Evolutionary conservation across 768 basidiomycete species (phyloP).

Genomic region (Chalciporus sphaerocephalus): DNA sequence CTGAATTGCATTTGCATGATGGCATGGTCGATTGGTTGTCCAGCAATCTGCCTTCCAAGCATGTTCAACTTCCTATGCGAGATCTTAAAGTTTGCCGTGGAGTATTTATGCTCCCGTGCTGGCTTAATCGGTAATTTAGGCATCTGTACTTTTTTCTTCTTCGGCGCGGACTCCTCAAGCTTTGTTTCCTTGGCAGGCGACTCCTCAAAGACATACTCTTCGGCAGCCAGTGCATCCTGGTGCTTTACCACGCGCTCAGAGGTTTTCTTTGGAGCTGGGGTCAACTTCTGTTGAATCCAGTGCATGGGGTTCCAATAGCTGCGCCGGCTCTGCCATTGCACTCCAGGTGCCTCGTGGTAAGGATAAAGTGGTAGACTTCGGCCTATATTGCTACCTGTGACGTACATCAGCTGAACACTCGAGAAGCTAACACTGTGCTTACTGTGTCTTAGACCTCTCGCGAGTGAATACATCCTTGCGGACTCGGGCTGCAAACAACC

Average conservation of each 20-base stretch:
- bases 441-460: conserved; percentile 25
- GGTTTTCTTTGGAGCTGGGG: conserved; percentile 42
- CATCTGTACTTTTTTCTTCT: conserved; percentile 19
- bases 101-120: conserved; percentile 75
- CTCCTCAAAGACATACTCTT: conserved; percentile 44
- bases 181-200: conserved; percentile 15
- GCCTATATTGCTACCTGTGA: conserved; percentile 12
- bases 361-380: conserved; percentile 9
- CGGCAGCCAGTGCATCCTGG: conserved; percentile 33
- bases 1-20: conserved; percentile 97
- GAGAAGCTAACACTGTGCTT: neutral
- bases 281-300: conserved; percentile 62
- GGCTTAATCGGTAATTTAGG: conserved; percentile 20
- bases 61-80: conserved; percentile 90
- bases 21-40: conserved; percentile 89
- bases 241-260: conserved; percentile 40
- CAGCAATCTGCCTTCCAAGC: conserved; percentile 81
- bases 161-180: conserved; percentile 10
- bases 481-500: conserved; percentile 9
- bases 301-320: conserved; percentile 56
- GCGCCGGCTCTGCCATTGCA: conserved; percentile 39
- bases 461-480: conserved; percentile 27
- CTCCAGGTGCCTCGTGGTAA: conserved; percentile 14
- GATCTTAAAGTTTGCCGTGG: conserved; percentile 89
- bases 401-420: conserved; percentile 2